Evolutionary conservation across 2,329 filamentous ascomycete species (phyloP), one percentile per base, ranked within the genome.

Genomic region (Colletotrichum incanum): DNA sequence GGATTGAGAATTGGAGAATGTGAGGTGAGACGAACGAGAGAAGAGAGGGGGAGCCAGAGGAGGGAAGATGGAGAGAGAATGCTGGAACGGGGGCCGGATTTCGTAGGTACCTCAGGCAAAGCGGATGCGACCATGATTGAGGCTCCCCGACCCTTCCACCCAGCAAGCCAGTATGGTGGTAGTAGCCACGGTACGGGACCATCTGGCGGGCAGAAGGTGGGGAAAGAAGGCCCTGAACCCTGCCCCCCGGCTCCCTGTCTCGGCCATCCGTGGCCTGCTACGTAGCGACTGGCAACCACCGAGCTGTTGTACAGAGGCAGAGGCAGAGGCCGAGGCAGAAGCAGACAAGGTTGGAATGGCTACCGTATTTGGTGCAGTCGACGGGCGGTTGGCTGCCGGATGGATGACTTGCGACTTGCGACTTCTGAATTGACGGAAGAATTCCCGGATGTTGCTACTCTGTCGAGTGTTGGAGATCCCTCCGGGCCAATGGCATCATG

Each of bases 141-240:
- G 43, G 59, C 59, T 62, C 8, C 55, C 26, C 5, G 7, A 18
- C 43, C 28, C 43, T 60, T 31, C 58, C 9, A 39, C 28, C 43
- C 28, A 61, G 26, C 26, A 26, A 61, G 20, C 49, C 28, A n/a
- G 16, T 8, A 37, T 37, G 34, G 34, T 8, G 34, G 34, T 11
- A 31, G 28, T 31, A 5, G 11, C 34, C 34, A 37, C 34, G 34
- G 34, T 37, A 37, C 20, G 49, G 45, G 23, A 16, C 28, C 28
- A 37, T 23, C n/a, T 18, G 47, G n/a, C 47, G 45, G 34, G 45
- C 37, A 28, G n/a, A 52, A 41, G 45, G 41, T 41, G 47, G 47
- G 45, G 28, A 26, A 39, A 26, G 45, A 18, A 39, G 28, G 45
- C 67, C 67, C 62, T 70, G 61, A 45, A 70, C 67, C 62, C 54